Conservation (phyloP, 305 asterid species). For the Rubia balearica region DNA sequence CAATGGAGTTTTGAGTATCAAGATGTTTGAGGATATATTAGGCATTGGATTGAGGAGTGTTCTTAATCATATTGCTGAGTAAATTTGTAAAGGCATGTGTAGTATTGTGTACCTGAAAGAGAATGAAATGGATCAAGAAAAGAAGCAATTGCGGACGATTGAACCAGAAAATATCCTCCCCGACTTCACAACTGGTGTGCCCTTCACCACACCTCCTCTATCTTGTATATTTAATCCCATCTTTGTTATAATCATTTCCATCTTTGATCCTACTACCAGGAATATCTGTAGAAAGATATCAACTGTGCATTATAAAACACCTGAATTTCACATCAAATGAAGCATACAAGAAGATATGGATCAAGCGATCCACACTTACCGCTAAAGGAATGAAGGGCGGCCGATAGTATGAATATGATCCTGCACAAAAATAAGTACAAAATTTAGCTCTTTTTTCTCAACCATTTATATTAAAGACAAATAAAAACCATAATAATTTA, state of each 20-base stretch:
- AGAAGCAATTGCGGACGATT: constrained; percentile 68
- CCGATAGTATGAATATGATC: constrained; percentile 61
- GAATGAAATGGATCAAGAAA: constrained; percentile 67
- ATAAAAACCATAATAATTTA: too few relatives aligned
- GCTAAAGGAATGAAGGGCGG: constrained; percentile 62
- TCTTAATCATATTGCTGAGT: too few relatives aligned
- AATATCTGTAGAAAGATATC: constrained; percentile 3
- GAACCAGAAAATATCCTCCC: constrained; percentile 81
- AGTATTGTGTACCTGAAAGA: constrained; percentile 54
- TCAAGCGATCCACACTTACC: constrained; percentile 27
- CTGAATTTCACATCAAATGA: not conserved
- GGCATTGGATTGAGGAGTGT: too few relatives aligned
- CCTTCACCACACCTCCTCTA: constrained; percentile 52
- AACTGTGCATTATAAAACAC: not conserved
- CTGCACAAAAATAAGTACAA: constrained; percentile 20
- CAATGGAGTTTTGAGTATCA: constrained; percentile 1
- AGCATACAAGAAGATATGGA: not conserved
- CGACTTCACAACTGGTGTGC: constrained; percentile 60
- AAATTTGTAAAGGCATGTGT: too few relatives aligned
- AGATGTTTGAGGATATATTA: too few relatives aligned
- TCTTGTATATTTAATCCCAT: constrained; percentile 74
- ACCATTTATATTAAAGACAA: too few relatives aligned
- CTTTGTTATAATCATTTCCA: constrained; percentile 76
- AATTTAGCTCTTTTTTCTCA: too few relatives aligned
- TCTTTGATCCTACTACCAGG: constrained; percentile 56